Evolutionary conservation across 148 eudicot species (phyloP).

Genomic region (Vaccinium corymbosum): DNA sequence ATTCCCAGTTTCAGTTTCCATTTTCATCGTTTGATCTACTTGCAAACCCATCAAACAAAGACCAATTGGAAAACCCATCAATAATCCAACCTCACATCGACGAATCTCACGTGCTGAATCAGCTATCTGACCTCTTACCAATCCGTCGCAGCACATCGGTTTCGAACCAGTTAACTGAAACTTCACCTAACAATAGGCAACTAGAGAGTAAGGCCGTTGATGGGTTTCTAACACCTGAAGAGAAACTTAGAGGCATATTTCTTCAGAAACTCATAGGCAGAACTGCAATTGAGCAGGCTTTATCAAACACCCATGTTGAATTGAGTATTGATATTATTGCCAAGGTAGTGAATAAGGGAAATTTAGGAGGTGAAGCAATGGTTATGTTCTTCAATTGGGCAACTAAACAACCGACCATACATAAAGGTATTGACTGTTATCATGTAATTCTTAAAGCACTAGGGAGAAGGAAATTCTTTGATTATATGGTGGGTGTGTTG

Average conservation of each 20-base stretch:
- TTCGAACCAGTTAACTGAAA: slow-evolving; percentile 5
- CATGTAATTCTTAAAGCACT: slow-evolving; percentile 61
- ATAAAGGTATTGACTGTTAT: slow-evolving; percentile 38
- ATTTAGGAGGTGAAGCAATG: slow-evolving; percentile 69
- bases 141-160: slow-evolving; percentile 21
- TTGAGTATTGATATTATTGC: slow-evolving; percentile 47
- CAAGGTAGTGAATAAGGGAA: slow-evolving; percentile 60
- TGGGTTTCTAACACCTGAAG: slow-evolving; percentile 56
- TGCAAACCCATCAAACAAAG: neutral
- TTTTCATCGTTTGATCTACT: slow-evolving; percentile 19
- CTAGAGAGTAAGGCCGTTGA: slow-evolving; percentile 34
- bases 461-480: slow-evolving; percentile 76
- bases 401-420: slow-evolving; percentile 31
- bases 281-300: slow-evolving; percentile 42
- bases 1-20: slow-evolving; percentile 1
- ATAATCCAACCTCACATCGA: slow-evolving; percentile 7
- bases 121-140: slow-evolving; percentile 58
- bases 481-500: slow-evolving; percentile 48
- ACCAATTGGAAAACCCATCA: slow-evolving; percentile 4
- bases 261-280: slow-evolving; percentile 68
- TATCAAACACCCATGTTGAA: slow-evolving; percentile 33
- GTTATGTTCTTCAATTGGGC: slow-evolving; percentile 77
- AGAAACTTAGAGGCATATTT: slow-evolving; percentile 78
- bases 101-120: slow-evolving; percentile 46
- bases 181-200: slow-evolving; percentile 14